Conservation (phyloP, 306 rosid species). For the Acacia confusa region DNA sequence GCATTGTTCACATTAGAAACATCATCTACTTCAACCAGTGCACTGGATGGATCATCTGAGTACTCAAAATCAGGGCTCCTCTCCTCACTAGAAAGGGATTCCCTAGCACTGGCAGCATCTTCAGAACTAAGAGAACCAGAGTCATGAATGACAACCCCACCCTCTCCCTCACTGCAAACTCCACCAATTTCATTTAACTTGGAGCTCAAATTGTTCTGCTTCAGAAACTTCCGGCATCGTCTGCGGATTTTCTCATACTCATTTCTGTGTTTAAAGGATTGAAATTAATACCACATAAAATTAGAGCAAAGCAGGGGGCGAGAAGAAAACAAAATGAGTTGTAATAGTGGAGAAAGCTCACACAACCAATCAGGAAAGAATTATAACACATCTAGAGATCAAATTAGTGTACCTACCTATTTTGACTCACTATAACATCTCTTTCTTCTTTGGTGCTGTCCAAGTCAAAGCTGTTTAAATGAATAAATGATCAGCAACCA, state of each 20-base stretch:
- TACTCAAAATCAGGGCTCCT: slow-evolving; percentile 59
- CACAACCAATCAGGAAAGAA: slow-evolving; percentile 12
- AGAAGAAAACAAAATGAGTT: slow-evolving; percentile 13
- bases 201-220: slow-evolving; percentile 50
- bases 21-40: slow-evolving; percentile 70
- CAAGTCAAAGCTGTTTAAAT: slow-evolving; percentile 74
- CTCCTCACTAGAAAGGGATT: slow-evolving; percentile 92
- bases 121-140: slow-evolving; percentile 87
- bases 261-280: slow-evolving; percentile 63
- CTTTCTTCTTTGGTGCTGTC: slow-evolving; percentile 86
- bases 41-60: slow-evolving; percentile 66
- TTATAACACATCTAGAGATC: slow-evolving; percentile 3
- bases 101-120: slow-evolving; percentile 86
- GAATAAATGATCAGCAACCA: slow-evolving; percentile 39
- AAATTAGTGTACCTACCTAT: slow-evolving; percentile 56
- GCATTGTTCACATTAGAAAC: slow-evolving; percentile 54
- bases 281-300: background rate
- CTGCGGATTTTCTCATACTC: slow-evolving; percentile 85
- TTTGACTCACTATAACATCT: slow-evolving; percentile 58
- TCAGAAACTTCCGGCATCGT: slow-evolving; percentile 67
- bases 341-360: background rate
- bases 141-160: slow-evolving; percentile 52
- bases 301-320: slow-evolving; percentile 3
- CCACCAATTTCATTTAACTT: slow-evolving; percentile 60
- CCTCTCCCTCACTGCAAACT: slow-evolving; percentile 55